phyloP scores from a whole-genome alignment of 352 stramenopile genomes.

The Phytopythium sindhum region DNA sequence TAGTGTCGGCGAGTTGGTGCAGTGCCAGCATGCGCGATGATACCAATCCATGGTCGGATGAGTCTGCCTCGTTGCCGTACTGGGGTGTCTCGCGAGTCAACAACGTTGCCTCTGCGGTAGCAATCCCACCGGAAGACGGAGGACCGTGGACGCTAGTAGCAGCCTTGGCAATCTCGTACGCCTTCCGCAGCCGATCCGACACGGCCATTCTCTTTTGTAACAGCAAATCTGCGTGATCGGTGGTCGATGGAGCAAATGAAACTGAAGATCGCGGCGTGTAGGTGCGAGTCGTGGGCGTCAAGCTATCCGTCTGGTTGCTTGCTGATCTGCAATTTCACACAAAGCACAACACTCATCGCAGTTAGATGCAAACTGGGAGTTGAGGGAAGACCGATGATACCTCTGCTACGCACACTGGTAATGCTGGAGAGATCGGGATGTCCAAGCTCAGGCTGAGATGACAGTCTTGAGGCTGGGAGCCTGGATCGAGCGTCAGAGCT shows the following conservation, averaged over 20 bases:
- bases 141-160: constrained; percentile 1
- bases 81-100: background rate
- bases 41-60: background rate
- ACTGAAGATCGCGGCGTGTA: background rate
- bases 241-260: background rate
- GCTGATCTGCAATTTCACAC: background rate
- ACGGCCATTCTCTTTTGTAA: constrained; percentile 26
- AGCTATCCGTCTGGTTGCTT: background rate
- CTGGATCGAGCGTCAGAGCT: background rate
- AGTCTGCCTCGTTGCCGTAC: constrained; percentile 1
- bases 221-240: constrained; percentile 8
- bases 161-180: constrained; percentile 54
- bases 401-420: background rate
- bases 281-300: background rate
- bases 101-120: background rate
- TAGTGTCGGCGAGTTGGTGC: constrained; percentile 26
- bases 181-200: constrained; percentile 39
- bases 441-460: background rate
- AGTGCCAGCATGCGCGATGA: constrained; percentile 8
- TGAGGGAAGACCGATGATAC: background rate
- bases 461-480: background rate
- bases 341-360: background rate
- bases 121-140: background rate
- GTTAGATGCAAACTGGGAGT: background rate
- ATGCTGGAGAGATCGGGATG: background rate